Evolutionary conservation across 2,329 filamentous ascomycete species (phyloP).

Genomic region (Pyrenochaeta sp.): DNA sequence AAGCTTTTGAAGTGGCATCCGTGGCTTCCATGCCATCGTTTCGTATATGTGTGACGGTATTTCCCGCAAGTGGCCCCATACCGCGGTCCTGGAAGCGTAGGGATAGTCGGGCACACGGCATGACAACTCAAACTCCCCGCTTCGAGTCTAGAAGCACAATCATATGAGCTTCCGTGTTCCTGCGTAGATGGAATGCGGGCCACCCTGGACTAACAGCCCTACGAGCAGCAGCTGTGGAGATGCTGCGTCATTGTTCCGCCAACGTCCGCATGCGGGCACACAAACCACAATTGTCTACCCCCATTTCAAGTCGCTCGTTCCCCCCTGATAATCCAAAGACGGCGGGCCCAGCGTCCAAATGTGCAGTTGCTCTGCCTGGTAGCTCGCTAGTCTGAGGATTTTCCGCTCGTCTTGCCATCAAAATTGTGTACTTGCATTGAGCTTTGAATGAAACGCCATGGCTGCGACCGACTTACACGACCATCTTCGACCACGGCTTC

Average conservation of each 20-base stretch:
- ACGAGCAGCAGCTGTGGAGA: slow-evolving; percentile 7
- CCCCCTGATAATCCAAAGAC: background rate
- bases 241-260: slow-evolving; percentile 22
- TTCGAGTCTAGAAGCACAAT: background rate
- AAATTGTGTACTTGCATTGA: background rate
- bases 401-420: background rate
- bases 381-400: background rate
- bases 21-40: background rate
- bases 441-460: slow-evolving; percentile 11
- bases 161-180: slow-evolving; percentile 4
- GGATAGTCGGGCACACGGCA: background rate
- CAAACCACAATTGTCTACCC: background rate
- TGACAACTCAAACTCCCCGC: background rate
- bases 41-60: background rate
- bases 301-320: background rate
- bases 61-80: background rate
- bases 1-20: background rate
- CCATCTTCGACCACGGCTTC: slow-evolving; percentile 17
- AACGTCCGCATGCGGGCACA: slow-evolving; percentile 5
- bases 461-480: slow-evolving; percentile 20
- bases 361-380: background rate
- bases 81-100: background rate
- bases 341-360: background rate
- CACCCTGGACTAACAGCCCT: slow-evolving; percentile 15
- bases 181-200: slow-evolving; percentile 17